Percentiles rank a stretch among this genome's conserved stretches.
These are phyloP conservation scores for Asterella californica DNA, from an alignment of 225 moss, liverwort and hornwort species.

Conservation along the genomic window DNA sequence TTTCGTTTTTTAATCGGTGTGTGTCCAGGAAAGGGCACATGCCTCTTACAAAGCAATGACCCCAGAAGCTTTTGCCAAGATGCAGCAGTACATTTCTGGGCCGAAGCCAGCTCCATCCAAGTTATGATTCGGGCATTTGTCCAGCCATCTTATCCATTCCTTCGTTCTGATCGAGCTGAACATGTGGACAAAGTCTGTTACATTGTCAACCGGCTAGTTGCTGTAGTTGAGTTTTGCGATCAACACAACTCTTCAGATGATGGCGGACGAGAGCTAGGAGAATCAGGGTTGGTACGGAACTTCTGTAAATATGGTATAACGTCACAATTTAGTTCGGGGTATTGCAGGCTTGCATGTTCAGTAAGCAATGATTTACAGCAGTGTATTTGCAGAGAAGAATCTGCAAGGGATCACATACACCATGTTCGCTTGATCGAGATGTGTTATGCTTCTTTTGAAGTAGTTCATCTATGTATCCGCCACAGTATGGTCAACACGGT, in stretches of 20 bases:
- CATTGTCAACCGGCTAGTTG: neutral
- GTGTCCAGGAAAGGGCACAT: conserved; percentile 59
- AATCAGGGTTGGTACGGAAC: neutral
- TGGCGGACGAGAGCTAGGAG: neutral
- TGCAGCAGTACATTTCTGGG: conserved; percentile 77
- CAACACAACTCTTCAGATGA: neutral
- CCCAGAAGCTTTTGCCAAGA: conserved; percentile 70
- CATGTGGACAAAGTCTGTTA: neutral
- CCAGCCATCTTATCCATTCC: neutral
- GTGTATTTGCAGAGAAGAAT: too few relatives aligned
- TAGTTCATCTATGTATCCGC: too few relatives aligned
- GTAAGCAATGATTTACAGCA: too few relatives aligned
- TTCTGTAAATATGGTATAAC: neutral
- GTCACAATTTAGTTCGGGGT: too few relatives aligned
- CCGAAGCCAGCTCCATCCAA: conserved; percentile 59
- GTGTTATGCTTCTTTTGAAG: too few relatives aligned
- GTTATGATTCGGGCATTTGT: conserved; percentile 31
- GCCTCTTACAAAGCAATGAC: conserved; percentile 72
- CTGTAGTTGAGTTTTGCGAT: neutral
- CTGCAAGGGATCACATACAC: too few relatives aligned
- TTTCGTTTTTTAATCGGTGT: neutral
- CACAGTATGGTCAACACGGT: too few relatives aligned
- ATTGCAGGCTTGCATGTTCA: too few relatives aligned
- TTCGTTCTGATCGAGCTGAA: neutral
- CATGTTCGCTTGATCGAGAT: too few relatives aligned